phyloP scores from a whole-genome alignment of 2,329 filamentous ascomycete species.

The Aaosphaeria pasadenensis region DNA sequence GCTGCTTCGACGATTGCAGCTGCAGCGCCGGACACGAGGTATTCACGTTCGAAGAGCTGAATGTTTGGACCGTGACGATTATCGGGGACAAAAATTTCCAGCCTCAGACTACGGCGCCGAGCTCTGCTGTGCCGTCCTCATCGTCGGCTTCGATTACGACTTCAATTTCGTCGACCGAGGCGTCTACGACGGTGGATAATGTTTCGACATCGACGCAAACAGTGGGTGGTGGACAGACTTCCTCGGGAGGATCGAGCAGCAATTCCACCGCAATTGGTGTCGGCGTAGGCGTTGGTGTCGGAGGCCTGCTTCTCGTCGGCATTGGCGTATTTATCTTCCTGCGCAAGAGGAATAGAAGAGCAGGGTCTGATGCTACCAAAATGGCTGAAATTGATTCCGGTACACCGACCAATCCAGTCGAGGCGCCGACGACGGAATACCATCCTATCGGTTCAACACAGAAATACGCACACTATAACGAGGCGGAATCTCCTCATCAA shows the following conservation, averaged over 20 bases:
- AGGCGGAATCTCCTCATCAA: too few species aligned
- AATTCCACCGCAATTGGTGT: slow-evolving; percentile 9
- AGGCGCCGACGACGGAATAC: too few species aligned
- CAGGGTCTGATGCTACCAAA: too few species aligned
- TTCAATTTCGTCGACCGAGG: not conserved
- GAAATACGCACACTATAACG: too few species aligned
- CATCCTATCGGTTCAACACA: too few species aligned
- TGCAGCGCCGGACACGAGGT: slow-evolving; percentile 16
- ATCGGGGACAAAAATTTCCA: slow-evolving; percentile 14
- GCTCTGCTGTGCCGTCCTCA: not conserved
- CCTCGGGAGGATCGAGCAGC: too few species aligned
- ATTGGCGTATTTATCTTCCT: slow-evolving; percentile 8
- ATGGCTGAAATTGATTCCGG: too few species aligned
- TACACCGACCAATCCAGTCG: too few species aligned
- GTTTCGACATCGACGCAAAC: too few species aligned
- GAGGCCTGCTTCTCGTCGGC: slow-evolving; percentile 2
- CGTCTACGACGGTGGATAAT: too few species aligned
- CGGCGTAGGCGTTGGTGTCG: slow-evolving; percentile 12
- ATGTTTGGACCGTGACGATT: slow-evolving; percentile 23
- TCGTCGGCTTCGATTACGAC: slow-evolving; percentile 1
- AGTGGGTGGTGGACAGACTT: too few species aligned
- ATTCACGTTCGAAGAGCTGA: slow-evolving; percentile 14
- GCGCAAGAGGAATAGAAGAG: not conserved
- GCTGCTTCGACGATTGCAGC: slow-evolving; percentile 24
- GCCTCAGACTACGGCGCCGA: slow-evolving; percentile 16